A percentile compares a stretch with the other conserved stretches of the same genome.
Evolutionary conservation across 2,329 filamentous ascomycete species (phyloP).

Genomic region (Aspergillus sojae): DNA sequence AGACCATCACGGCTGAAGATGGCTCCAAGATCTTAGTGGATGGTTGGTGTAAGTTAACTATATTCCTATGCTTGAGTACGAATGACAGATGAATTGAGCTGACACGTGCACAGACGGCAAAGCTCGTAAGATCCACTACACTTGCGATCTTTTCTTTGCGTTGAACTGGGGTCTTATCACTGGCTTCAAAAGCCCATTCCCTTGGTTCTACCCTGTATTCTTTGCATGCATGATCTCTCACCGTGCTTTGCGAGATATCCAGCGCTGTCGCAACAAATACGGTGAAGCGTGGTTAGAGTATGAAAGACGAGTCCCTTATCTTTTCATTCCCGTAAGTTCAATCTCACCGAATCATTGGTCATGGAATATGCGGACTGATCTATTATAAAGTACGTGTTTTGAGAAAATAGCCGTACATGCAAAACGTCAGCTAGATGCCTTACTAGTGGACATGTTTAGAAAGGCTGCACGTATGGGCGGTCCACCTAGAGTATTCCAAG

Average conservation of each 20-base stretch:
- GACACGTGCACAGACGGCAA: slow-evolving; percentile 57
- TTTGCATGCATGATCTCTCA: slow-evolving; percentile 80
- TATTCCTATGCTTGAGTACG: background rate
- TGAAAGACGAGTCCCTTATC: slow-evolving; percentile 75
- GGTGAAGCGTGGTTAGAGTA: slow-evolving; percentile 82
- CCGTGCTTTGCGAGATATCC: slow-evolving; percentile 73
- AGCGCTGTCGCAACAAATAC: slow-evolving; percentile 75
- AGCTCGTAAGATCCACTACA: slow-evolving; percentile 80
- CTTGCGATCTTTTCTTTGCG: slow-evolving; percentile 78
- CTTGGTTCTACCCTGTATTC: slow-evolving; percentile 87
- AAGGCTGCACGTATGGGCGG: background rate
- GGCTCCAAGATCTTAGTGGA: slow-evolving; percentile 79
- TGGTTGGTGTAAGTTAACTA: slow-evolving; percentile 70
- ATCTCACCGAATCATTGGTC: too few species aligned
- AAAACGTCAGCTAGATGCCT: background rate
- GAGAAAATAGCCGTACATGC: slow-evolving; percentile 17
- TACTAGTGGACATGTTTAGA: background rate
- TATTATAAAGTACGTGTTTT: slow-evolving; percentile 35
- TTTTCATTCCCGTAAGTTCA: slow-evolving; percentile 72
- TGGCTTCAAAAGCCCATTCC: slow-evolving; percentile 78
- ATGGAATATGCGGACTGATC: slow-evolving; percentile 6
- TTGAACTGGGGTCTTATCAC: slow-evolving; percentile 79
- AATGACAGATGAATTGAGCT: slow-evolving; percentile 15
- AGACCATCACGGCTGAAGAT: slow-evolving; percentile 71
- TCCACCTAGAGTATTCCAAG: background rate